Evolutionary conservation across 129 eudicot species (phyloP), one percentile per base, ranked within the genome.

Genomic region (Heracleum sosnowskyi): DNA sequence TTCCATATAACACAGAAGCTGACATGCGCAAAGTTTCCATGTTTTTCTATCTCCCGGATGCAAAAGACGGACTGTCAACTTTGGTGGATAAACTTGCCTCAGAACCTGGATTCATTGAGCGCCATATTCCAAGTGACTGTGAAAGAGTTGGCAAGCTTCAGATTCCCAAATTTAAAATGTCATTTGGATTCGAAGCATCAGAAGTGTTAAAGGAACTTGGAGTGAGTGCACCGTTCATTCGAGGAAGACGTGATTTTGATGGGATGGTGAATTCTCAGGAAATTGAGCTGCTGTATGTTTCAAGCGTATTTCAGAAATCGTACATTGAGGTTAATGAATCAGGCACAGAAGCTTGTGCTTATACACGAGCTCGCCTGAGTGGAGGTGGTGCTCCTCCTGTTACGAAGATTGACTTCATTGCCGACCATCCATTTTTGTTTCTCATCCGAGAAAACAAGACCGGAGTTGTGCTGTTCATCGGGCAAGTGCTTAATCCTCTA

Each of bases 41-140:
- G 94, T 85, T 81, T 82, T 33, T 89, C 8, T 79, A 22, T 75
- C 89, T 89, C 37, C 91, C 89, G 11, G 66, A 84, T 17, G 89
- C 75, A 29, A 79, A 79, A 66, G 79, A 87, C 22, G 93, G 88
- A 16, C 78, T 89, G 26, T 74, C 73, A 9, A 13, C 60, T 33
- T 64, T 85, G 16, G 4, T 85, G 29, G 49, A 85, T 40, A 81
- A 83, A 42, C 66, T 87, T 1, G 44, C 40, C 29, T 74, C 83
- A 0, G 34, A 60, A 31, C 3, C 83, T 0, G 75, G 81, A 57
- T 82, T 87, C 76, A 13, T 89, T 0, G 75, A 79, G 1, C 76
- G 47, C 42, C 62, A 79, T 62, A 11, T 85, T 28, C 85, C 77
- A 31, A 33, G 41, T 20, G 13, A 47, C 1, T 6, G 3, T 1